Percentiles rank a stretch among this genome's conserved stretches.
phyloP scores from a whole-genome alignment of 129 eudicot species.

The Flaveria bidentis region DNA sequence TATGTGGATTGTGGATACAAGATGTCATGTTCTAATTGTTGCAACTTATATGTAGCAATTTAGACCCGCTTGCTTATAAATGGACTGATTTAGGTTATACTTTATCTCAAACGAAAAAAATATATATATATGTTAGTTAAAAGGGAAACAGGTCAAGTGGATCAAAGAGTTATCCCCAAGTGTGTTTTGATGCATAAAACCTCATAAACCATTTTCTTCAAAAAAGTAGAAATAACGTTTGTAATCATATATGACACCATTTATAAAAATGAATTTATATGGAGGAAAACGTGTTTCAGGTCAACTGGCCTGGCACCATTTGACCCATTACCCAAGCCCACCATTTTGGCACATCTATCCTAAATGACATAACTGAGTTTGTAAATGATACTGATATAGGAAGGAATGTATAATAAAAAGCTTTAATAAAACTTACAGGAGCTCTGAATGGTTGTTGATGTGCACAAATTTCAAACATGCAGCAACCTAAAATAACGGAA shows the following conservation, averaged over 20 bases:
- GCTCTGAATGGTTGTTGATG: slow-evolving; percentile 96
- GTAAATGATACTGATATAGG: background rate
- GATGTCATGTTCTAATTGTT: background rate
- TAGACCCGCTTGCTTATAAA: background rate
- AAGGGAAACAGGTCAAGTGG: background rate
- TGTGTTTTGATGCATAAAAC: background rate
- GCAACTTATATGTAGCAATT: background rate
- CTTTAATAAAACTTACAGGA: slow-evolving; percentile 57
- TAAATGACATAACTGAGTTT: background rate
- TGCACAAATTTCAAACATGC: slow-evolving; percentile 98
- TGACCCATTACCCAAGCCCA: background rate
- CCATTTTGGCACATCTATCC: background rate
- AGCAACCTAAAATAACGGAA: slow-evolving; percentile 61
- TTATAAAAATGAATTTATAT: background rate
- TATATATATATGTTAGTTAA: background rate
- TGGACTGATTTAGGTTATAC: background rate
- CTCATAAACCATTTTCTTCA: background rate
- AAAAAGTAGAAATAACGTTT: background rate
- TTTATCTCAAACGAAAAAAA: background rate
- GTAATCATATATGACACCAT: background rate
- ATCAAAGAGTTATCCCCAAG: background rate
- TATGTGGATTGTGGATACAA: background rate
- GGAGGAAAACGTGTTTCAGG: background rate
- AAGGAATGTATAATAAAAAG: background rate
- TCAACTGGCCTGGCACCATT: background rate